A percentile compares a stretch with the other conserved stretches of the same genome.
phyloP scores from a whole-genome alignment of 306 rosid species.

The Quercus robur region DNA sequence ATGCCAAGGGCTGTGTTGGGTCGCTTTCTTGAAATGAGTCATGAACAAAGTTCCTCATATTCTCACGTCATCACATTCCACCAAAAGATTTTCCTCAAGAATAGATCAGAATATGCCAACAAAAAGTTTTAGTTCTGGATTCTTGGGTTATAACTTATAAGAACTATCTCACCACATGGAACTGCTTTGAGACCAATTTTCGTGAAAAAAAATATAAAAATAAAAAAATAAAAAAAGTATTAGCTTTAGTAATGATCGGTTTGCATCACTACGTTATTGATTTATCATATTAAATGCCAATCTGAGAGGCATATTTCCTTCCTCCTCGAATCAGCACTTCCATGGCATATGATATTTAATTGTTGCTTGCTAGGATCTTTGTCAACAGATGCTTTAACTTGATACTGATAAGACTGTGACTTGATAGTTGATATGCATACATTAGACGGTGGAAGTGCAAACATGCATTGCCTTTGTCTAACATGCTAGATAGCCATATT shows the following conservation, averaged over 20 bases:
- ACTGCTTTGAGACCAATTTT: not conserved
- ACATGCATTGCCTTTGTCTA: not conserved
- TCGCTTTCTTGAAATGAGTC: conserved; percentile 15
- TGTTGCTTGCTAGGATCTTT: conserved; percentile 37
- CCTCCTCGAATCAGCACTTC: conserved; percentile 20
- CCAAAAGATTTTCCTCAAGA: conserved; percentile 4
- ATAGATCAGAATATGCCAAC: conserved; percentile 32
- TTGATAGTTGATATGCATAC: conserved; percentile 21
- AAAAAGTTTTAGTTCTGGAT: not conserved
- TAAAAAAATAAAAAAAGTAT: not conserved
- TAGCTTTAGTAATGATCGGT: not conserved
- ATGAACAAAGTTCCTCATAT: conserved; percentile 7
- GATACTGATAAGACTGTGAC: conserved; percentile 32
- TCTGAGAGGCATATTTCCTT: conserved; percentile 3
- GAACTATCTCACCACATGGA: not conserved
- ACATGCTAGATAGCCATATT: not conserved
- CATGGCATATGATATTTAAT: conserved; percentile 16
- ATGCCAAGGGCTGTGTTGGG: conserved; percentile 6
- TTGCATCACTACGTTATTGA: not conserved
- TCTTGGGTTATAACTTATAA: conserved; percentile 15
- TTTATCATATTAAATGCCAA: not conserved
- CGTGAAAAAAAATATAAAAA: not conserved
- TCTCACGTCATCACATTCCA: not conserved
- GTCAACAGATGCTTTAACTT: conserved; percentile 23
- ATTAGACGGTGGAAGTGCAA: not conserved